These are phyloP conservation scores for Athelia sp. DNA, from an alignment of 1,284 basidiomycete species.

Conservation along the genomic window DNA sequence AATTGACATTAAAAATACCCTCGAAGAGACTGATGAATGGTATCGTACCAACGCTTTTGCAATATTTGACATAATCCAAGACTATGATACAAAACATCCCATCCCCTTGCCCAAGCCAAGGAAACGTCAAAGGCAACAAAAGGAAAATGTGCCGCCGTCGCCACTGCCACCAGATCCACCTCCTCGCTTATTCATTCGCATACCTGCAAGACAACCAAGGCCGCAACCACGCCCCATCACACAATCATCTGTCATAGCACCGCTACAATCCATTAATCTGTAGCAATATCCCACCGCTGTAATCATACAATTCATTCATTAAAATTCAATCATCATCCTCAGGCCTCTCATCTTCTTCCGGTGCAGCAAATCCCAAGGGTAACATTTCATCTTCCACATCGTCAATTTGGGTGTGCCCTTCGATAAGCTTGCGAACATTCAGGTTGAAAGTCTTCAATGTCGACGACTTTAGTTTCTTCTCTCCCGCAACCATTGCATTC, in stretches of 20 bases:
- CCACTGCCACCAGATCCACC: not conserved
- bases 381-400: constrained; percentile 13
- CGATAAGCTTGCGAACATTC: constrained; percentile 11
- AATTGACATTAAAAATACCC: not conserved
- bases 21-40: not conserved
- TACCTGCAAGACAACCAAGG: not conserved
- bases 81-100: not conserved
- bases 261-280: too few relatives aligned
- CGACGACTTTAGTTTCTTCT: constrained; percentile 13
- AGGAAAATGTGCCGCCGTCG: not conserved
- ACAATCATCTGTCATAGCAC: not conserved
- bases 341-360: constrained; percentile 6
- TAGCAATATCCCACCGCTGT: too few relatives aligned
- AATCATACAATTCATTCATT: not conserved
- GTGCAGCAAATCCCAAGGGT: not conserved
- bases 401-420: constrained; percentile 10
- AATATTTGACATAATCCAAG: not conserved
- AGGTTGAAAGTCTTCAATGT: constrained; percentile 20
- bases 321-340: not conserved
- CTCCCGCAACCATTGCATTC: constrained; percentile 10
- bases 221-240: not conserved
- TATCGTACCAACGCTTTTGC: not conserved
- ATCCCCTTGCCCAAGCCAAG: not conserved
- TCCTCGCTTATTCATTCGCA: not conserved
- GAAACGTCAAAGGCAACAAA: not conserved